Evolutionary conservation across 2,329 filamentous ascomycete species (phyloP), one percentile per base, ranked within the genome.

Genomic region (Fusarium transvaalense): DNA sequence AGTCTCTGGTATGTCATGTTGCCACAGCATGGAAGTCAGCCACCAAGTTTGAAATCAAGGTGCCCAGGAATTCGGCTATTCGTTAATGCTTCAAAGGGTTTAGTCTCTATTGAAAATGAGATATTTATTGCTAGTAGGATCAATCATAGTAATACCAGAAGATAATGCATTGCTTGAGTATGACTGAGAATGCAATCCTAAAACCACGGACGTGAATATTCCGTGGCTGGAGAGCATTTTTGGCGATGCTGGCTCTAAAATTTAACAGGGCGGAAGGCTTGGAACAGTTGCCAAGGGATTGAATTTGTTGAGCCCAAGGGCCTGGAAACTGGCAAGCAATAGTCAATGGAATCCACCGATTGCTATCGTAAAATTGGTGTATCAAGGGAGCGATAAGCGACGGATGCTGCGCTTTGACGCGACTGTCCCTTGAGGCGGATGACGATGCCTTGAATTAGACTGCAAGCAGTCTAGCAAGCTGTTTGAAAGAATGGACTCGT

Each of bases 401-500:
- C 31, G 21, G 31, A 21, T 8, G 34, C 32, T 47, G 21, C 43
- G 32, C 25, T 45, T 29, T 53, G 35, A 19, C 19, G 25, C 17
- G 5, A 4, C 31, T 34, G 14, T 45, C 47, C 25, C 37, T 19
- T 31, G n/a, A 34, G 21, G 27, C 41, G 55, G 29, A 32, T 43
- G 5, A 2, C 27, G 6, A 14, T 12, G 34, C 41, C 31, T n/a
- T 10, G 14, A 34, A 45, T 39, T 42, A 66, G 32, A 47, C 56
- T 59, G 46, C 43, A 55, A 46, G 19, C 35, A 56, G 66, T 35
- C 39, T 54, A 58, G 43, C 3, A 14, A 41, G 2, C 21, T 41
- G n/a, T 19, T 32, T 15, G 10, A 55, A 35, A 34, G 58, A 69
- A 54, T 58, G 50, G 27, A 51, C 12, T 59, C 6, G 17, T 14